Evolutionary conservation across 73 alveolate genomes (phyloP), one percentile per base, ranked within the genome.

Genomic region (Uronychia setigera): DNA sequence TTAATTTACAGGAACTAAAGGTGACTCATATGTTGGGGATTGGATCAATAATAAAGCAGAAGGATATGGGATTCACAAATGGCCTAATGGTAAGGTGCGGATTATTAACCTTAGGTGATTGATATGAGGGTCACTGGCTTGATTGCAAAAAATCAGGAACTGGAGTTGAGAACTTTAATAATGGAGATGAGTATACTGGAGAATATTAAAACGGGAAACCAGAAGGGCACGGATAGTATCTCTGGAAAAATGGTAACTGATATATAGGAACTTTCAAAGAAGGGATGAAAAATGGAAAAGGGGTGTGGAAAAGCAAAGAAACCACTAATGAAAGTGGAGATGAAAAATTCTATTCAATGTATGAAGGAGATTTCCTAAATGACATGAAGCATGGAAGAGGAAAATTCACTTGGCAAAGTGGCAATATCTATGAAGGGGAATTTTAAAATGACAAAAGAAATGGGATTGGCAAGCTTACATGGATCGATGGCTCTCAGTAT

Each of bases 41-140:
- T 86, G 92, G 92, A 19, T 80, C 25, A 85, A 79, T 0, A 57
- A 34, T 26, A 30, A 67, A 34, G 59, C 33, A 32, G 86, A 86
- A 32, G 92, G 92, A 29, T 76, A 29, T 31, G 81, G 81, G 27
- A 32, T 76, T 5, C 31, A 32, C 29, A 31, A 31, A 5, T 28
- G 1, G 26, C 1, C 1, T 26, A 19, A 32, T 25, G 92, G 92
- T 46, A 19, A 46, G 19, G 19, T 5, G 19, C 67, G 5, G 67
- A 19, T 19, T 46, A n/a, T 46, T 11, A 46, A 5, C 67, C 5
- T 46, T 35, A 27, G 33, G 91, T 81, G 92, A 86, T 29, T 57
- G 59, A 76, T 96, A 95, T 88, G 96, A 86, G 77, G 99, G 99
- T 1, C 30, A 90, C 13, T 89, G 80, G 28, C 60, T 84, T 32